Conservation (phyloP, 495 filamentous ascomycete genomes). For the Acidomyces sp. region DNA sequence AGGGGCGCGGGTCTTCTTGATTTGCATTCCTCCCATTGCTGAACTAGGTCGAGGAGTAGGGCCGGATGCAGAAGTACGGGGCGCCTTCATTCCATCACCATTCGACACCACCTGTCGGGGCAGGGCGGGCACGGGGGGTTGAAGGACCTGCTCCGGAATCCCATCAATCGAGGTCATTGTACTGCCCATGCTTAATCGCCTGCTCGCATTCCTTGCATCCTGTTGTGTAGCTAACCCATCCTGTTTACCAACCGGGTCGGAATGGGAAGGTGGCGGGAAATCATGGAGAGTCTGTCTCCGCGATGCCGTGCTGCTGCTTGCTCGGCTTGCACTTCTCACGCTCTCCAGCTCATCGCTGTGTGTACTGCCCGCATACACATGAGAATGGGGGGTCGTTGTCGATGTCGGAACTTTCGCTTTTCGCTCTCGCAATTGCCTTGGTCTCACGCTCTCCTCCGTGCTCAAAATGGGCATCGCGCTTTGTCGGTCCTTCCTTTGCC, state of each 20-base stretch:
- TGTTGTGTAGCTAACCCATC: no score
- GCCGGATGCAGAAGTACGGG: no score
- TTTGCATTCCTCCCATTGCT: constrained; percentile 10
- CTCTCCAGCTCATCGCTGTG: constrained; percentile 12
- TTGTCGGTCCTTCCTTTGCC: constrained; percentile 45
- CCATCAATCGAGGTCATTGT: constrained; percentile 4
- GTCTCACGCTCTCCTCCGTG: constrained; percentile 31
- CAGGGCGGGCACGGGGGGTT: no score
- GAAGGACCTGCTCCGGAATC: no score
- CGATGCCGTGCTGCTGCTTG: background rate
- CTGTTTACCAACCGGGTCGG: background rate
- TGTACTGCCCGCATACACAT: constrained; percentile 2
- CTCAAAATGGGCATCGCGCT: constrained; percentile 27
- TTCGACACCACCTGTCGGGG: no score
- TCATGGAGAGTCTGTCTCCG: constrained; percentile 16
- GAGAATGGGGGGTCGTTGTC: background rate
- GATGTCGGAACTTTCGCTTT: constrained; percentile 52
- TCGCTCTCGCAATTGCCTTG: constrained; percentile 61
- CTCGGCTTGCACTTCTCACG: constrained; percentile 12
- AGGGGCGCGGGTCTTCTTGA: constrained; percentile 16
- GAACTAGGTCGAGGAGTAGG: no score
- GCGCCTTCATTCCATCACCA: no score
- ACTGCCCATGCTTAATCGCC: constrained; percentile 13
- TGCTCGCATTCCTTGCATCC: constrained; percentile 6
- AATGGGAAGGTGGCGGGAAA: background rate